A percentile compares a stretch with the other conserved stretches of the same genome.
These are phyloP conservation scores for Tulasnella sp. DNA, from an alignment of 768 basidiomycete genomes.

Conservation along the genomic window DNA sequence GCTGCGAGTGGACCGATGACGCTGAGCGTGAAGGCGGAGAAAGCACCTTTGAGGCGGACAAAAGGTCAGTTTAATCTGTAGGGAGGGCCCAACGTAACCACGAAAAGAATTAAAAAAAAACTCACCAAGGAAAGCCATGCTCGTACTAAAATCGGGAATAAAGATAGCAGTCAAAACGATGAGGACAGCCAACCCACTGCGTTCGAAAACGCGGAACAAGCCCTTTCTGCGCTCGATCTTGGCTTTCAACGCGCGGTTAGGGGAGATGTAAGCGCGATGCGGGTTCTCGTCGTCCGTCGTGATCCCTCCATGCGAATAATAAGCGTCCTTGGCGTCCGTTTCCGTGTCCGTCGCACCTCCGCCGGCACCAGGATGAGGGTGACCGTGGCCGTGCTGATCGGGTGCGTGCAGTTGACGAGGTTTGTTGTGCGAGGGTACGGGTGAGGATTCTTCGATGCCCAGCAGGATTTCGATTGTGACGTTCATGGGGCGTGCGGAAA, in stretches of 20 bases:
- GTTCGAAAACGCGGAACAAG: conserved; percentile 38
- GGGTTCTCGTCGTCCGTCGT: conserved; percentile 26
- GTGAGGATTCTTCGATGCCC: conserved; percentile 46
- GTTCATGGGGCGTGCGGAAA: conserved; percentile 78
- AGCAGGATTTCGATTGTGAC: conserved; percentile 73
- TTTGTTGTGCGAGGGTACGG: conserved; percentile 9
- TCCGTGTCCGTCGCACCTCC: conserved; percentile 16
- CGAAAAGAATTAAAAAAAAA: neutral
- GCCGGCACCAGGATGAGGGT: neutral
- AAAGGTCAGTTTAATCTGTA: neutral
- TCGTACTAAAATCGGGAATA: conserved; percentile 69
- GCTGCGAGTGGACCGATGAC: conserved; percentile 70
- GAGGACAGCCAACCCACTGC: conserved; percentile 49
- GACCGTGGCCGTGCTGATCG: conserved; percentile 25
- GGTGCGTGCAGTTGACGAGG: neutral
- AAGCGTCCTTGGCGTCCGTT: conserved; percentile 21
- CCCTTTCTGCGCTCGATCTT: conserved; percentile 19
- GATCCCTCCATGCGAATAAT: conserved; percentile 32
- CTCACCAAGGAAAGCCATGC: conserved; percentile 74
- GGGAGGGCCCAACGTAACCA: neutral
- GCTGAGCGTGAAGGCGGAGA: conserved; percentile 68
- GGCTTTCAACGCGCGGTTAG: neutral
- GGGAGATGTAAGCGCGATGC: neutral
- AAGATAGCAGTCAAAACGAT: conserved; percentile 64
- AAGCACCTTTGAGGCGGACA: conserved; percentile 42